Percentiles rank a stretch among this genome's conserved stretches.
Conservation (phyloP, 768 basidiomycete genomes). For the Boletus reticulatus region DNA sequence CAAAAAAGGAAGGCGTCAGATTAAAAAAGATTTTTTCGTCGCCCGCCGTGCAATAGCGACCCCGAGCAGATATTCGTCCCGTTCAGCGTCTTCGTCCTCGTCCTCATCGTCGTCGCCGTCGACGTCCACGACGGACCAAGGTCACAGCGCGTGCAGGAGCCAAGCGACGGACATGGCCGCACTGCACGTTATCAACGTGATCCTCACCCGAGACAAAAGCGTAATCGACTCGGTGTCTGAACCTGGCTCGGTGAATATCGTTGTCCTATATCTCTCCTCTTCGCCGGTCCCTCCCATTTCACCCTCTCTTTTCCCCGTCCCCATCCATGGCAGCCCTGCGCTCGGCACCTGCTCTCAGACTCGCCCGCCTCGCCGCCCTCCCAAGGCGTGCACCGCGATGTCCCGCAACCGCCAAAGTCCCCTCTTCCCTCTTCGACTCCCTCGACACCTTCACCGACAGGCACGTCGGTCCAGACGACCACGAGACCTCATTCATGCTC, state of each 20-base stretch:
- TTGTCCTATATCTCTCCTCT: slow-evolving; percentile 21
- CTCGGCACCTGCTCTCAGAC: slow-evolving; percentile 24
- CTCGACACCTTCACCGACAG: slow-evolving; percentile 89
- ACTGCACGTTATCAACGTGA: slow-evolving; percentile 3
- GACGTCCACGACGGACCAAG: background rate
- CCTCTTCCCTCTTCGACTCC: slow-evolving; percentile 70
- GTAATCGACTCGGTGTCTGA: slow-evolving; percentile 38
- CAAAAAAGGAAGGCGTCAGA: slow-evolving; percentile 14
- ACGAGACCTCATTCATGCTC: slow-evolving; percentile 84
- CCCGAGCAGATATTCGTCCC: slow-evolving; percentile 23
- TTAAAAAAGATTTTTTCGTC: slow-evolving; percentile 21
- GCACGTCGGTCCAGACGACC: slow-evolving; percentile 88
- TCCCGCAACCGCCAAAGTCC: slow-evolving; percentile 61
- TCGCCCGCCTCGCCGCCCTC: slow-evolving; percentile 13
- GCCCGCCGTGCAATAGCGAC: slow-evolving; percentile 6
- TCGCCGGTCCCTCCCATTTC: slow-evolving; percentile 16
- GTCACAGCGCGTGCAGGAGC: background rate
- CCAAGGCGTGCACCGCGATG: slow-evolving; percentile 32
- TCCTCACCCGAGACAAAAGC: slow-evolving; percentile 21
- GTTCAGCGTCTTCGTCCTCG: background rate
- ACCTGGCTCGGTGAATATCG: slow-evolving; percentile 40
- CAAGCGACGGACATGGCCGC: background rate
- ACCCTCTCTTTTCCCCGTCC: slow-evolving; percentile 12
- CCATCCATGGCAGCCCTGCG: slow-evolving; percentile 31
- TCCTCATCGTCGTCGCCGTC: slow-evolving; percentile 7